Base-by-base conservation (phyloP, 331 rosid species). In the Arachis monticola region DNA sequence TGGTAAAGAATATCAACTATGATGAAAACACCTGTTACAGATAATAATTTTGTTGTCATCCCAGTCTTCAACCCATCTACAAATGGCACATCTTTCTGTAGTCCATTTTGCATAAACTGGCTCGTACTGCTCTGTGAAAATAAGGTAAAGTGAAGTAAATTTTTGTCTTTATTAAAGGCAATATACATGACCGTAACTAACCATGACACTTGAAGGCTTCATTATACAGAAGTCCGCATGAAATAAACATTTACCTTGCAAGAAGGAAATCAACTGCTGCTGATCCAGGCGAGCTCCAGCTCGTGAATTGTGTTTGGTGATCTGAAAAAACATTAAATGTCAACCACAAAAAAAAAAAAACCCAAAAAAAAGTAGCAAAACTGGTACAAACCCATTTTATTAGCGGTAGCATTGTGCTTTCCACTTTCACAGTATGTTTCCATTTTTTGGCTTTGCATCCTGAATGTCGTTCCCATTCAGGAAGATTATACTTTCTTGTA, bases 21-120 rank as follows among this genome's bases (percentile, higher is more conserved):
- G 32, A 73, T 70, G 57, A 67, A 31, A 72, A 60, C 73, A 94
- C 99, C 99, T 88, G 92, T 92, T 94, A 82, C 99, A 94, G 70
- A 94, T 94, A 59, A 94, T 90, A 67, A 94, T 94, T 85, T 94
- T 94, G 87, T 94, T 92, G 73, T 90, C 92, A 14, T 94, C 99
- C 93, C 93, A 92, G 84, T 94, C 99, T 79, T 92, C 99, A 69
- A 92, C 91, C 99, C 96, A 94, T 90, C 97, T 90, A 68, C 99
- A 94, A 79, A 94, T 59, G 1, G 99, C 99, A 82, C 99, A 94
- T 78, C 93, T 84, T 86, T 94, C 99, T 4, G 93, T 88, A n/a
- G 97, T 94, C 97, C 99, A 94, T 82, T 85, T 94, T 72, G 86
- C 88, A 81, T 60, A 60, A 69, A 88, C 86, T 22, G 97, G 99